These are phyloP conservation scores for Balamuthia mandrillaris DNA, from an alignment of 208 protist species.

Conservation along the genomic window DNA sequence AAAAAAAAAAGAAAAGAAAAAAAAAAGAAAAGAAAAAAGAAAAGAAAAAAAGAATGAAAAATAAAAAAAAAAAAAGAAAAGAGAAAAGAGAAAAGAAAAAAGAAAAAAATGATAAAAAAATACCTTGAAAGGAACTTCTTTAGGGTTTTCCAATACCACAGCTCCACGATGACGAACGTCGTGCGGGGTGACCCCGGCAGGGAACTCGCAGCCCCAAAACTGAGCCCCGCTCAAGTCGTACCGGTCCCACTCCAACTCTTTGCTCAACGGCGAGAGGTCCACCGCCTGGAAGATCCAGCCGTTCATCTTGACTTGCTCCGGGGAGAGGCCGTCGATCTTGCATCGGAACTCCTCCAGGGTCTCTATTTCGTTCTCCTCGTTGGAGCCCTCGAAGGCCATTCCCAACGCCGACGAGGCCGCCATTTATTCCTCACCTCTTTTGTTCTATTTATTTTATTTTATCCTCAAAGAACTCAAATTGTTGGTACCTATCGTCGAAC, in stretches of 20 bases:
- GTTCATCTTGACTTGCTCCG: not conserved
- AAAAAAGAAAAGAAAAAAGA: no score
- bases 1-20: no score
- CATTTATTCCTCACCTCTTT: not conserved
- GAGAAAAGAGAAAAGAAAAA: not conserved
- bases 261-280: not conserved
- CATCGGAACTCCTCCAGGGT: not conserved
- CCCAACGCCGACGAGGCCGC: not conserved
- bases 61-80: no score
- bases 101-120: not conserved
- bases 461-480: no score
- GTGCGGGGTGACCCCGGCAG: not conserved
- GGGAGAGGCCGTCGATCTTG: slow-evolving; percentile 1
- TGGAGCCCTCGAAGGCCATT: slow-evolving; percentile 7
- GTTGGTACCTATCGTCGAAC: no score
- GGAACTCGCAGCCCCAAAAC: not conserved
- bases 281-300: slow-evolving; percentile 23
- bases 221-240: not conserved
- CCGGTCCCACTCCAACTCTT: no score
- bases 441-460: not conserved
- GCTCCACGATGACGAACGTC: not conserved
- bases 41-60: no score
- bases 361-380: slow-evolving; percentile 31
- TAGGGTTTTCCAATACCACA: not conserved
- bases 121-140: slow-evolving; percentile 9